Evolutionary conservation across 306 rosid genomes (phyloP).

Genomic region (Rubus idaeus): DNA sequence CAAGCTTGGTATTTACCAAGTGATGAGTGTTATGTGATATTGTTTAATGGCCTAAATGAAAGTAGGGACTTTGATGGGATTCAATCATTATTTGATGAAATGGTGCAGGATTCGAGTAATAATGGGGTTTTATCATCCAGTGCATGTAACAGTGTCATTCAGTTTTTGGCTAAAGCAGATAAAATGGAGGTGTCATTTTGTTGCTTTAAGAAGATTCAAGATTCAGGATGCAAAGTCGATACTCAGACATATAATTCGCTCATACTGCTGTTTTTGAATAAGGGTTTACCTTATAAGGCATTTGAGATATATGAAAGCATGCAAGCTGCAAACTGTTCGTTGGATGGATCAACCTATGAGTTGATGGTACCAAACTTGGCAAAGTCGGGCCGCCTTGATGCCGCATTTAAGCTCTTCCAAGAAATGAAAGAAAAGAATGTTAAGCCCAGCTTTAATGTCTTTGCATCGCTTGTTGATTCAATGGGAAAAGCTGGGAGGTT

Average conservation of each 20-base stretch:
- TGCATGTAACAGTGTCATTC: slow-evolving; percentile 75
- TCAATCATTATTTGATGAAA: slow-evolving; percentile 77
- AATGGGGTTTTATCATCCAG: slow-evolving; percentile 42
- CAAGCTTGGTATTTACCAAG: slow-evolving; percentile 74
- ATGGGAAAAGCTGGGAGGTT: slow-evolving; percentile 96
- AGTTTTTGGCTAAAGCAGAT: slow-evolving; percentile 82
- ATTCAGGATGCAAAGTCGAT: slow-evolving; percentile 61
- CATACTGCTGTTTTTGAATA: slow-evolving; percentile 70
- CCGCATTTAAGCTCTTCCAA: slow-evolving; percentile 79
- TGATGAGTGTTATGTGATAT: slow-evolving; percentile 65
- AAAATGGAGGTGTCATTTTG: slow-evolving; percentile 83
- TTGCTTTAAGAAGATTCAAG: slow-evolving; percentile 80
- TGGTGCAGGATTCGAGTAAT: slow-evolving; percentile 63
- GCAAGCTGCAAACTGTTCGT: slow-evolving; percentile 56
- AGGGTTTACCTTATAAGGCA: slow-evolving; percentile 91
- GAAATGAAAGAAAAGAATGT: slow-evolving; percentile 75
- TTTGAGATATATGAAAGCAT: slow-evolving; percentile 91
- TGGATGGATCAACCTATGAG: slow-evolving; percentile 83
- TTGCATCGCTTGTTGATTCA: slow-evolving; percentile 80
- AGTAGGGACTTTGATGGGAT: slow-evolving; percentile 74
- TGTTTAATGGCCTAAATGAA: slow-evolving; percentile 75
- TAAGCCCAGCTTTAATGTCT: slow-evolving; percentile 59
- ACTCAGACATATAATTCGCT: slow-evolving; percentile 76
- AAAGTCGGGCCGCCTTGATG: slow-evolving; percentile 92
- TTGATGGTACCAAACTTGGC: slow-evolving; percentile 90